Conservation (phyloP, 306 rosid species). For the Ormosia emarginata region DNA sequence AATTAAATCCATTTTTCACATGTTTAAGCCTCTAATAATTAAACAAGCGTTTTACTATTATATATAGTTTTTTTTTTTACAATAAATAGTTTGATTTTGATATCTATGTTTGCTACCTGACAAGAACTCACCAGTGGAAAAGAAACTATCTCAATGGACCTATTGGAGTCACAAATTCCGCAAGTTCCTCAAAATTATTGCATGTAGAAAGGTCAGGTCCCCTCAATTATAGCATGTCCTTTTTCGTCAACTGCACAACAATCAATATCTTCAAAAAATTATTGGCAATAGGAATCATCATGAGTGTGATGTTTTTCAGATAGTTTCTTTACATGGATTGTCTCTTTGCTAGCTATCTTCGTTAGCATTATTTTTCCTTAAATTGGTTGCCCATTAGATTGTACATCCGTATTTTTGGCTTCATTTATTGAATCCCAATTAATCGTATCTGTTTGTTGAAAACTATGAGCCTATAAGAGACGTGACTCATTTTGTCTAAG, state of each 20-base stretch:
- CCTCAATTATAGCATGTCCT: constrained; percentile 33
- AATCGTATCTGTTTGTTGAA: not conserved
- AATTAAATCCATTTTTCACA: not conserved
- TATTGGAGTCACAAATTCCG: constrained; percentile 43
- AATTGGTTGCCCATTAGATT: not conserved
- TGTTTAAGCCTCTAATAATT: not conserved
- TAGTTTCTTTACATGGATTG: constrained; percentile 6
- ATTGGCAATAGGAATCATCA: not conserved
- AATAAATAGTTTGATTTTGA: not conserved
- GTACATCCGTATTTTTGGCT: constrained; percentile 10
- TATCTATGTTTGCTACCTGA: constrained; percentile 21
- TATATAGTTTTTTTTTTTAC: too few relatives aligned
- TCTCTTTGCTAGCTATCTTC: constrained; percentile 8
- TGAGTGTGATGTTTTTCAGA: not conserved
- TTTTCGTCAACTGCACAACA: constrained; percentile 18
- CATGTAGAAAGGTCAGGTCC: constrained; percentile 18
- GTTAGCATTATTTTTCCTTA: not conserved
- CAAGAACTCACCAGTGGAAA: constrained; percentile 39
- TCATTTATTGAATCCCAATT: not conserved
- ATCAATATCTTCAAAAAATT: constrained; percentile 16
- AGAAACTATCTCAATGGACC: constrained; percentile 30
- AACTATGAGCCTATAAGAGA: not conserved
- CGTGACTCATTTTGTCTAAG: not conserved
- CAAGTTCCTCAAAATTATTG: constrained; percentile 41
- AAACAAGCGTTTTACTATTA: not conserved